Conservation (phyloP, 257 asterid genomes). For the Henckelia pumila region DNA sequence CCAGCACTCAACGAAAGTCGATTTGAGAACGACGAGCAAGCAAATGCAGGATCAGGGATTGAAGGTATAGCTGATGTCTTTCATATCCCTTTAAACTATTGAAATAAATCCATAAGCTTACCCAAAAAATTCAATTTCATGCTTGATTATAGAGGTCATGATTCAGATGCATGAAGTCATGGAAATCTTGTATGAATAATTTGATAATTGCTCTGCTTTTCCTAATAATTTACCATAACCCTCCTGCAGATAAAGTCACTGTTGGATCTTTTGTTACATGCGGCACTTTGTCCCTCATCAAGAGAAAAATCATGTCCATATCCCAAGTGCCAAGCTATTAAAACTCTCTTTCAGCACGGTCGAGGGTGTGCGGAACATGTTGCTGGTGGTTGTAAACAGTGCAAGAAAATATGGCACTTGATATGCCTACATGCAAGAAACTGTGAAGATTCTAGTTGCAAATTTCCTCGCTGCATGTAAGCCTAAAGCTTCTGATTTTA, state of each 20-base stretch:
- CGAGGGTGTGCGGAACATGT: constrained; percentile 29
- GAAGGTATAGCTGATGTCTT: constrained; percentile 26
- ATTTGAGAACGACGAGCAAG: constrained; percentile 18
- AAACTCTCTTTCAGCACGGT: constrained; percentile 36
- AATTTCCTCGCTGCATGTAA: constrained; percentile 57
- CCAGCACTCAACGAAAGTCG: constrained; percentile 8
- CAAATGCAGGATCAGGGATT: constrained; percentile 21
- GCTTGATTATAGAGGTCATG: not conserved
- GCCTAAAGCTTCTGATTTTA: constrained; percentile 19
- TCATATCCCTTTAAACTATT: constrained; percentile 4
- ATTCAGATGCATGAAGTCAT: not conserved
- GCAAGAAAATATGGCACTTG: constrained; percentile 43
- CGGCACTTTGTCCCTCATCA: constrained; percentile 34
- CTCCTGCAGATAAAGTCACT: constrained; percentile 30
- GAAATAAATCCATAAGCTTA: not conserved
- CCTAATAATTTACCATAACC: not conserved
- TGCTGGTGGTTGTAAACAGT: constrained; percentile 38
- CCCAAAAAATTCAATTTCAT: not conserved
- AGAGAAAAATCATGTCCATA: constrained; percentile 36
- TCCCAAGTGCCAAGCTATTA: constrained; percentile 34
- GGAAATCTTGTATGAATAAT: not conserved
- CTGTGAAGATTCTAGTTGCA: constrained; percentile 42
- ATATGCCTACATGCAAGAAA: constrained; percentile 35
- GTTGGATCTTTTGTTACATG: constrained; percentile 43
- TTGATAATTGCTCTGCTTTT: not conserved